phyloP scores from a whole-genome alignment of 768 basidiomycete genomes.

The Boletus subparvulus region DNA sequence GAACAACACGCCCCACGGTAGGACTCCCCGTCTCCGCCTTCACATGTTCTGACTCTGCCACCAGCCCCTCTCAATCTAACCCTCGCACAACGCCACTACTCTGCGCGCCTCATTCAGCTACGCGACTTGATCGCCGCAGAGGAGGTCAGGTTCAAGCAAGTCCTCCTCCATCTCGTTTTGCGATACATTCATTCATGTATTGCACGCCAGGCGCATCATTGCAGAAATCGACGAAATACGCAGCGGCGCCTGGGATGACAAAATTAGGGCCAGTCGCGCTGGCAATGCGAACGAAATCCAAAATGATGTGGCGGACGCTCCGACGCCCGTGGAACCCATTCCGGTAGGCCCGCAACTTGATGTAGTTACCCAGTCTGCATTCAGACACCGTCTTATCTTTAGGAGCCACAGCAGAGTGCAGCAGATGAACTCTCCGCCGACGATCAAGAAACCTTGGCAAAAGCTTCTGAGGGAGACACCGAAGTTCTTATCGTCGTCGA shows the following conservation, averaged over 20 bases:
- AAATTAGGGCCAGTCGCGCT: conserved; percentile 40
- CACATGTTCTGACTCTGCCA: conserved; percentile 5
- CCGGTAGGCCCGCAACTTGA: conserved; percentile 9
- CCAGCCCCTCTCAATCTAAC: conserved; percentile 63
- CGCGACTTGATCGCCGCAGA: conserved; percentile 67
- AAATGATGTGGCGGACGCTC: not conserved
- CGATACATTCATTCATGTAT: not conserved
- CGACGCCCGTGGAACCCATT: not conserved
- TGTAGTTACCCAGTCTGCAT: not conserved
- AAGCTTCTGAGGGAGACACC: conserved; percentile 2
- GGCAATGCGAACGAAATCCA: conserved; percentile 6
- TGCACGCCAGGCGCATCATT: conserved; percentile 50
- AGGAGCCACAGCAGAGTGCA: conserved; percentile 12
- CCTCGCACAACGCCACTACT: conserved; percentile 76
- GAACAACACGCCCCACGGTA: conserved; percentile 55
- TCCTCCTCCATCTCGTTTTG: not conserved
- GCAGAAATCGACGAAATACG: conserved; percentile 79
- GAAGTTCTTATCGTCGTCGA: not conserved
- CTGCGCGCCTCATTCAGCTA: conserved; percentile 67
- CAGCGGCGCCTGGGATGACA: conserved; percentile 60
- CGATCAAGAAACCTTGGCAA: not conserved
- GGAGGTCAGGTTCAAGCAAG: conserved; percentile 78
- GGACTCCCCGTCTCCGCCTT: conserved; percentile 12
- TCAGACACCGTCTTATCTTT: not conserved
- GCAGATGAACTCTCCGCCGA: conserved; percentile 5